Base-by-base conservation (phyloP, 192 early-diverging fungal species). In the Coemansia sp. region DNA sequence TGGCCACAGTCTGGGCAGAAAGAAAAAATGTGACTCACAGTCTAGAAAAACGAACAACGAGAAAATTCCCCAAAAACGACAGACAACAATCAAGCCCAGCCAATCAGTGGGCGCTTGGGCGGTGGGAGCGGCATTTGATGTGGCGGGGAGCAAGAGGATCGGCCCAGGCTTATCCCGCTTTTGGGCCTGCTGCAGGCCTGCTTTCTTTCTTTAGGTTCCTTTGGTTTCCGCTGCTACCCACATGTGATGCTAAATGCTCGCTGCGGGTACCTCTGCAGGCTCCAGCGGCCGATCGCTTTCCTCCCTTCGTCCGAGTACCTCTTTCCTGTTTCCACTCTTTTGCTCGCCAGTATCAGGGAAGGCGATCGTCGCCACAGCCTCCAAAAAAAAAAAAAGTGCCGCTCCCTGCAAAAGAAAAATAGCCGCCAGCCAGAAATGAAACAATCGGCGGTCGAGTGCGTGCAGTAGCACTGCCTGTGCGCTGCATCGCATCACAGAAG, bases 41-140 rank as follows among this genome's bases (percentile, higher is more conserved):
- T 15, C 37, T 2, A 1, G 45, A 6, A 49, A n/a, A 56, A 29
- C 18, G 52, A 55, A 16, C 52, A 18, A 16, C 27, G 27, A n/a
- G 44, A 12, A 13, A 12, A 32, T 32, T 16, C 53, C 53, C 53
- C 45, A 49, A 56, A 50, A 27, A 24, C 15, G 24, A 16, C 29
- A 1, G 15, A 7, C 29, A 56, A 34, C 53, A 56, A 56, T 32
- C 12, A 4, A 20, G 39, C 22, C 27, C 61, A 63, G 50, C 68
- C 68, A 70, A 64, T 64, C 68, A 64, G 41, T 32, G 16, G 2
- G 20, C 8, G 47, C 62, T 38, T 30, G 12, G 58, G 59, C 39
- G 39, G 39, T 40, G 39, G 39, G 39, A 40, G 39, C 39, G 39
- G 39, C 39, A 40, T 40, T 27, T 22, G 22, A 9, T 15, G 50